Evolutionary conservation across 169 alveolate species (phyloP).

Genomic region (Cryptosporidium ryanae): DNA sequence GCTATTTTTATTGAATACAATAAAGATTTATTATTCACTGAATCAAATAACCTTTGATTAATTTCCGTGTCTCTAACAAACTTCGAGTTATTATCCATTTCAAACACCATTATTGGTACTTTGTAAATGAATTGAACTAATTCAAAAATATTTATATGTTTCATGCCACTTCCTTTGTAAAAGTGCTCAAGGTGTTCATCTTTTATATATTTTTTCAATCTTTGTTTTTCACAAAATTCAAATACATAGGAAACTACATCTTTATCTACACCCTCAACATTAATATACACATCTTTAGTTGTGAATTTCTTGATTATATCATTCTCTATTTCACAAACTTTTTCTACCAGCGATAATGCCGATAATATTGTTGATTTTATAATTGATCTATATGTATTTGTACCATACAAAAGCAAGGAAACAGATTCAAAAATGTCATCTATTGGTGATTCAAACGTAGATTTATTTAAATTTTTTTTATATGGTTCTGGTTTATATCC

Average conservation of each 20-base stretch:
- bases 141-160: constrained; percentile 24
- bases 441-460: neutral
- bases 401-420: constrained; percentile 31
- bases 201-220: neutral
- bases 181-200: neutral
- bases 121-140: constrained; percentile 40
- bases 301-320: constrained; percentile 19
- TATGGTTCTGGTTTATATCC: constrained; percentile 49
- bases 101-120: constrained; percentile 48
- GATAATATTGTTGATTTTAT: constrained; percentile 29
- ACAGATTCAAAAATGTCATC: constrained; percentile 63
- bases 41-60: constrained; percentile 24
- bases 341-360: constrained; percentile 4
- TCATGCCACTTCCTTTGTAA: neutral
- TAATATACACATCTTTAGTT: constrained; percentile 15
- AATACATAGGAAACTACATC: constrained; percentile 33
- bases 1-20: constrained; percentile 38
- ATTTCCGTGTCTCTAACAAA: constrained; percentile 23
- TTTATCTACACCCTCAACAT: constrained; percentile 64
- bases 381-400: neutral
- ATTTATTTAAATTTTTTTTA: constrained; percentile 15
- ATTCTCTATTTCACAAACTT: constrained; percentile 24
- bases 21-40: neutral
- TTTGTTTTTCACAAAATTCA: constrained; percentile 7
- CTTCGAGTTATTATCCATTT: constrained; percentile 16